Percentiles rank a stretch among this genome's conserved stretches.
These are phyloP conservation scores for Corchorus olitorius DNA, from an alignment of 345 rosid species.

Conservation along the genomic window DNA sequence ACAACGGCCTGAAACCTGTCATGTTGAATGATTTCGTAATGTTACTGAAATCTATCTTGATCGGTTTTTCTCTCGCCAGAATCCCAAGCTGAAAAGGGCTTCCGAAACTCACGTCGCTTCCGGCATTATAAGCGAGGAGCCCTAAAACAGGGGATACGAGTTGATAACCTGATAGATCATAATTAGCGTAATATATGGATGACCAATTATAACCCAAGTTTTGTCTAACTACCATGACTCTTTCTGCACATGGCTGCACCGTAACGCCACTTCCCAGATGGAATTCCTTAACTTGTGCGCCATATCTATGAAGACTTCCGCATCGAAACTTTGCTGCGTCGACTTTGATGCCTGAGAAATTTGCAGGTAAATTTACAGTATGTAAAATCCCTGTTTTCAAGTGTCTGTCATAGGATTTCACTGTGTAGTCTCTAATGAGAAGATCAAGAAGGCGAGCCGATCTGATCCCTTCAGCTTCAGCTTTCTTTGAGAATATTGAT, in stretches of 20 bases:
- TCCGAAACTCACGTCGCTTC: slow-evolving; percentile 36
- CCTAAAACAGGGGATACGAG: slow-evolving; percentile 82
- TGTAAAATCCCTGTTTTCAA: slow-evolving; percentile 62
- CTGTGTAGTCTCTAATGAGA: slow-evolving; percentile 71
- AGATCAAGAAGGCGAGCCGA: slow-evolving; percentile 69
- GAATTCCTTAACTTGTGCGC: slow-evolving; percentile 74
- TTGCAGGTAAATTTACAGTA: slow-evolving; percentile 60
- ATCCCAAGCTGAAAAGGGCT: slow-evolving; percentile 65
- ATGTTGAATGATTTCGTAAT: slow-evolving; percentile 22
- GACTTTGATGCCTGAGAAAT: slow-evolving; percentile 71
- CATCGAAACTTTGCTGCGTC: slow-evolving; percentile 74
- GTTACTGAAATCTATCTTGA: slow-evolving; percentile 63
- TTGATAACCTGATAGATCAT: slow-evolving; percentile 75
- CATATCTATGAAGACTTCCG: slow-evolving; percentile 87
- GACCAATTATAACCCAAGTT: slow-evolving; percentile 75
- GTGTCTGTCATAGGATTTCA: slow-evolving; percentile 50
- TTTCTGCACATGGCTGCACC: slow-evolving; percentile 79
- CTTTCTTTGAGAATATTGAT: slow-evolving; percentile 17
- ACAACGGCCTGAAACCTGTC: slow-evolving; percentile 48
- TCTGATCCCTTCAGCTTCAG: slow-evolving; percentile 49
- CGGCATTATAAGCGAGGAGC: slow-evolving; percentile 71
- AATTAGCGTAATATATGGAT: slow-evolving; percentile 62
- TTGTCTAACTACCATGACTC: slow-evolving; percentile 80
- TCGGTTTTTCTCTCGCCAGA: slow-evolving; percentile 47
- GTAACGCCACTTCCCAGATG: slow-evolving; percentile 56